Conservation (phyloP, 352 stramenopile species). For the Phytophthora uliginosa region DNA sequence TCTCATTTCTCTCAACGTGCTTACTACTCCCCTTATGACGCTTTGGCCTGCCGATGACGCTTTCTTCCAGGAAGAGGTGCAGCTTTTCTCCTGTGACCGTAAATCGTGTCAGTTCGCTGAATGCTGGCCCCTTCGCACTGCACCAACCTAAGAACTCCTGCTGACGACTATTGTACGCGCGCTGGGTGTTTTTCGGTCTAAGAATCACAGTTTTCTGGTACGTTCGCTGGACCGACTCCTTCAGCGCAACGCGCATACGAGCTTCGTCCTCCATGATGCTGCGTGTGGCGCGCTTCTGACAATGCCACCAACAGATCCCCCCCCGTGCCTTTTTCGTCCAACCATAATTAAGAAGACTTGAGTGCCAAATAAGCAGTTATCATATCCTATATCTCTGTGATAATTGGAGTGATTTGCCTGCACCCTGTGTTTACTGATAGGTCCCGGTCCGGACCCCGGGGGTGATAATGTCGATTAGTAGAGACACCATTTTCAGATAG, state of each 20-base stretch:
- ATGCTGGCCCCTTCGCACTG: not conserved
- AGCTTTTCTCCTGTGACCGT: not conserved
- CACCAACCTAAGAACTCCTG: not conserved
- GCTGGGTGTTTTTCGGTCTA: not conserved
- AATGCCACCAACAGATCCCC: too few species aligned
- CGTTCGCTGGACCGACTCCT: not conserved
- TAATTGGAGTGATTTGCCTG: too few species aligned
- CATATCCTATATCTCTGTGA: too few species aligned
- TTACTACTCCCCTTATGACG: not conserved
- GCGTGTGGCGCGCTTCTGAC: too few species aligned
- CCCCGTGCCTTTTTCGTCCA: too few species aligned
- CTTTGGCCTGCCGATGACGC: not conserved
- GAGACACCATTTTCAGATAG: too few species aligned
- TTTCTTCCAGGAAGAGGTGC: not conserved
- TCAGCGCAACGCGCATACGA: not conserved
- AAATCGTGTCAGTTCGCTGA: not conserved
- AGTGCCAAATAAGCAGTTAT: too few species aligned
- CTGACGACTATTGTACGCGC: not conserved
- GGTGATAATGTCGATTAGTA: too few species aligned
- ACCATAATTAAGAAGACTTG: too few species aligned
- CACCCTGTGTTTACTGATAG: too few species aligned
- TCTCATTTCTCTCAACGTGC: not conserved
- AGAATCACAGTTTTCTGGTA: not conserved
- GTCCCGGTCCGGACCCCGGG: too few species aligned
- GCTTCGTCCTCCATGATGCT: not conserved